These are phyloP conservation scores for Plenodomus tracheiphilus DNA, from an alignment of 2,329 filamentous ascomycete genomes.

Conservation along the genomic window DNA sequence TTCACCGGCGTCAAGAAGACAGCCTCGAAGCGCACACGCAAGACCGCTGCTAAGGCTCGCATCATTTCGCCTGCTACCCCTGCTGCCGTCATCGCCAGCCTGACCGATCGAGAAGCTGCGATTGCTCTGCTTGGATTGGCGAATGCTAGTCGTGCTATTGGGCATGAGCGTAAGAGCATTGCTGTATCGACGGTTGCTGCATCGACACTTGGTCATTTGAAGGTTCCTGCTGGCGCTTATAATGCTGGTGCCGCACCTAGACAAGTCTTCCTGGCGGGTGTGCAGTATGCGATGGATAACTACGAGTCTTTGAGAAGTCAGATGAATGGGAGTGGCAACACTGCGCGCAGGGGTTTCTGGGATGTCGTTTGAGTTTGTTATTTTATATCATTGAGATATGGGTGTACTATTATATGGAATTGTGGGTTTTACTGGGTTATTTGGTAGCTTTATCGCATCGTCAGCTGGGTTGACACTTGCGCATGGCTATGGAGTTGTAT, in stretches of 20 bases:
- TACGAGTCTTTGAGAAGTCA: background rate
- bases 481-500: background rate
- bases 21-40: background rate
- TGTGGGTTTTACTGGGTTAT: background rate
- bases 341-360: background rate
- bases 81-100: background rate
- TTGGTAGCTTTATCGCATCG: background rate
- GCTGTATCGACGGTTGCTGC: background rate
- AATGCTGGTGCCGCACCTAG: background rate
- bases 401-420: no score
- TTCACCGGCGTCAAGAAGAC: background rate
- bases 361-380: background rate
- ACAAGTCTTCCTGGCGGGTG: background rate
- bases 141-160: background rate
- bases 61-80: background rate
- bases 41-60: background rate
- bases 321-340: background rate
- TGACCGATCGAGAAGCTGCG: background rate
- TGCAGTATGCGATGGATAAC: background rate
- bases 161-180: background rate
- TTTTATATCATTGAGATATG: background rate
- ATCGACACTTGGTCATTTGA: background rate
- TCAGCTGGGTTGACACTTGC: background rate
- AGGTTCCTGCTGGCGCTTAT: background rate
- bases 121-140: background rate